phyloP scores from a whole-genome alignment of 176 grass and related monocot species.

The Areca catechu region DNA sequence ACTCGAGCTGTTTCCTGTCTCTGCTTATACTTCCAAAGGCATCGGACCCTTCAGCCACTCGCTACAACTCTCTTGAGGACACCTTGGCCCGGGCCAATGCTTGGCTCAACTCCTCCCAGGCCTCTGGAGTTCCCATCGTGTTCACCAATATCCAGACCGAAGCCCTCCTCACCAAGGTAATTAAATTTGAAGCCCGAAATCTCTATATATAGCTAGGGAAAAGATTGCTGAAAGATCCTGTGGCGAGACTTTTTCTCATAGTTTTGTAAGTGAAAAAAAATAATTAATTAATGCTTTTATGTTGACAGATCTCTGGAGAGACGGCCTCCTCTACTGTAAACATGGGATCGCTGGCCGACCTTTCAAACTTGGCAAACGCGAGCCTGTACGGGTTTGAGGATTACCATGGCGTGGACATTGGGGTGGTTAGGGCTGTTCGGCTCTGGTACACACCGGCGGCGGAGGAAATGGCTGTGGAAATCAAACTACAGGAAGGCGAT shows the following conservation, averaged over 20 bases:
- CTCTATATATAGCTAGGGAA: no score
- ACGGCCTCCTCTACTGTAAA: constrained; percentile 65
- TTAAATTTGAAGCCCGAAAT: neutral
- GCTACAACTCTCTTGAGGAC: constrained; percentile 77
- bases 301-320: constrained; percentile 62
- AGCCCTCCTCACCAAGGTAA: constrained; percentile 82
- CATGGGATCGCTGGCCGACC: constrained; percentile 64
- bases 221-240: no score
- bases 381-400: constrained; percentile 96
- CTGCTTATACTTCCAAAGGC: constrained; percentile 72
- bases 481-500: constrained; percentile 54
- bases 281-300: no score
- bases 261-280: no score
- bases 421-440: constrained; percentile 54
- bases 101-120: constrained; percentile 62
- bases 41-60: constrained; percentile 46
- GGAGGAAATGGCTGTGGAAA: constrained; percentile 56
- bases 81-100: constrained; percentile 75
- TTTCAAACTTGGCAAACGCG: constrained; percentile 60
- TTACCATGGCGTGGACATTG: constrained; percentile 94
- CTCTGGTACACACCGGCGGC: constrained; percentile 67
- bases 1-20: constrained; percentile 71
- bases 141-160: constrained; percentile 92
- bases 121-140: constrained; percentile 59
- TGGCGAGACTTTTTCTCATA: no score